phyloP scores from a whole-genome alignment of 108 stramenopile species.

The Nitzschia putrida region DNA sequence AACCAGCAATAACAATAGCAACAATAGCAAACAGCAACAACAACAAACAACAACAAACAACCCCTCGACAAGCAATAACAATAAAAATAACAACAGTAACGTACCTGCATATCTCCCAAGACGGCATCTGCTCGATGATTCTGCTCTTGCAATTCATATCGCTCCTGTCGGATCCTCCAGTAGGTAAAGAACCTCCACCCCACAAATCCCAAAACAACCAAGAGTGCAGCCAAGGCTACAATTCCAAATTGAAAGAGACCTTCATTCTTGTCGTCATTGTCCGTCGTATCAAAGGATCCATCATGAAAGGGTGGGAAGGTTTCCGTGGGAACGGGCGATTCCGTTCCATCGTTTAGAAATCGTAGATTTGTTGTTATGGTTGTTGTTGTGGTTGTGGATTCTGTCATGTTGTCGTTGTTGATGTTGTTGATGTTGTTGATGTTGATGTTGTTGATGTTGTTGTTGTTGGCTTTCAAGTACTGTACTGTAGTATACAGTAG shows the following conservation, averaged over 20 bases:
- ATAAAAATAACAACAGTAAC: slow-evolving; percentile 2
- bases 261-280: slow-evolving; percentile 1
- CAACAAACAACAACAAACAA: not conserved
- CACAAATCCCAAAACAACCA: slow-evolving; percentile 11
- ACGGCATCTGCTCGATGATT: slow-evolving; percentile 40
- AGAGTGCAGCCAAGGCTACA: slow-evolving; percentile 4
- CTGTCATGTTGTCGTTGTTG: not conserved
- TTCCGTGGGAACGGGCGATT: not conserved
- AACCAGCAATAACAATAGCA: too few species aligned
- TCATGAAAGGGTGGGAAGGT: slow-evolving; percentile 3
- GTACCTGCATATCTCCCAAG: slow-evolving; percentile 46
- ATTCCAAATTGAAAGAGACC: slow-evolving; percentile 14
- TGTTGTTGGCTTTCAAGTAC: not conserved
- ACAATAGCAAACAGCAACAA: too few species aligned
- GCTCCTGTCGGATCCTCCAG: slow-evolving; percentile 39
- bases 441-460: not conserved
- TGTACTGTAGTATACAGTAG: not conserved
- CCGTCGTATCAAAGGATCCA: too few species aligned
- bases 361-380: not conserved
- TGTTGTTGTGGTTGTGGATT: not conserved
- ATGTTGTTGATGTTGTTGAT: not conserved
- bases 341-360: too few species aligned
- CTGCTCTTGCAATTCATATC: slow-evolving; percentile 31
- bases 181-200: slow-evolving; percentile 33
- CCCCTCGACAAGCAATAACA: too few species aligned